These are phyloP conservation scores for Trichophyton simii DNA, from an alignment of 2,329 filamentous ascomycete genomes.

Conservation along the genomic window DNA sequence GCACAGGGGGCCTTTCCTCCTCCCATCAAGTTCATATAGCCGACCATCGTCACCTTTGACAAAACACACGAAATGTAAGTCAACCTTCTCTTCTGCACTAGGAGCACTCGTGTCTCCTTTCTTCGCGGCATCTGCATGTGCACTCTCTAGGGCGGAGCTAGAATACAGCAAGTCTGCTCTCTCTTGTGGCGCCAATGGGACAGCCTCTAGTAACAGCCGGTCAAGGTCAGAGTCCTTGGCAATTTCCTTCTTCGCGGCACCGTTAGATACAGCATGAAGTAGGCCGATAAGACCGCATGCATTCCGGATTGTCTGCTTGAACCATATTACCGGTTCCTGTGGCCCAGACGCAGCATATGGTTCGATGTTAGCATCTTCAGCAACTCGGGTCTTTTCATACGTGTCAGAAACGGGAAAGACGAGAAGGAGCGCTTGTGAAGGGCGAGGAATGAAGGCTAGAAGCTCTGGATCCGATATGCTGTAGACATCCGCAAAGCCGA, in stretches of 20 bases:
- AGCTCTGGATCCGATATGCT: conserved; percentile 76
- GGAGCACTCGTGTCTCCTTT: conserved; percentile 70
- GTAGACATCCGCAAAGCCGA: conserved; percentile 83
- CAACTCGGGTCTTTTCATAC: conserved; percentile 63
- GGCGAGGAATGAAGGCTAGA: conserved; percentile 75
- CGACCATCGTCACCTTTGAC: conserved; percentile 60
- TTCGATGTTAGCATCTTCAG: conserved; percentile 54
- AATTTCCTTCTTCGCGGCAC: conserved; percentile 52
- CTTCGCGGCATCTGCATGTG: conserved; percentile 65
- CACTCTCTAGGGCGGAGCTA: conserved; percentile 59
- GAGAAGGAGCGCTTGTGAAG: conserved; percentile 75
- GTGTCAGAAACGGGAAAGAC: conserved; percentile 74
- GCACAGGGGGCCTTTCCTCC: conserved; percentile 59
- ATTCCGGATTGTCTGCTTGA: conserved; percentile 86
- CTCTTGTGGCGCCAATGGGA: conserved; percentile 51
- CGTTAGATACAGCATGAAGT: conserved; percentile 71
- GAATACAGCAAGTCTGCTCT: conserved; percentile 66
- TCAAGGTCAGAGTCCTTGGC: conserved; percentile 35
- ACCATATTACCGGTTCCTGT: conserved; percentile 75
- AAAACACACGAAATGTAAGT: conserved; percentile 93
- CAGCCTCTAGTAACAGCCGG: conserved; percentile 55
- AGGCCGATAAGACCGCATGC: conserved; percentile 85
- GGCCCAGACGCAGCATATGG: conserved; percentile 58
- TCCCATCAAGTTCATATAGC: conserved; percentile 72
- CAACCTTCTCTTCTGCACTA: conserved; percentile 64